A percentile compares a stretch with the other conserved stretches of the same genome.
phyloP scores from a whole-genome alignment of 2,329 filamentous ascomycete species.

The Ascochyta clinopodiicola region DNA sequence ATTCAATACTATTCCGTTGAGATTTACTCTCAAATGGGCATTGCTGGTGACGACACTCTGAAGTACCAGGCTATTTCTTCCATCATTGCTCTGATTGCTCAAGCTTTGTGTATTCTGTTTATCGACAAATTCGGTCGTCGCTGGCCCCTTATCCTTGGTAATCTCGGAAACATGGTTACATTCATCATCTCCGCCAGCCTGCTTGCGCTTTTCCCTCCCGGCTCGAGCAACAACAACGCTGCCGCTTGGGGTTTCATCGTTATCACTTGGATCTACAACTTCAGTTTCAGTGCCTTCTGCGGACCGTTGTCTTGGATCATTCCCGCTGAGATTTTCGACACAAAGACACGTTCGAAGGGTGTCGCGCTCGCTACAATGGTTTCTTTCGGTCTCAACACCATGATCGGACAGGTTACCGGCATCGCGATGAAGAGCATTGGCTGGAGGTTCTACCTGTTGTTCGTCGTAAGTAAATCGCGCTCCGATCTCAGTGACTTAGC shows the following conservation, averaged over 20 bases:
- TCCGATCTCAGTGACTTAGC: background rate
- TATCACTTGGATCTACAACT: slow-evolving; percentile 81
- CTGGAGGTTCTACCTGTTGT: slow-evolving; percentile 66
- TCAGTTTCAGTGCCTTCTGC: slow-evolving; percentile 74
- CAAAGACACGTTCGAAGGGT: slow-evolving; percentile 74
- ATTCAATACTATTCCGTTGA: slow-evolving; percentile 77
- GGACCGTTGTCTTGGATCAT: slow-evolving; percentile 72
- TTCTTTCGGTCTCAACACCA: slow-evolving; percentile 77
- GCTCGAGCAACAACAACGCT: slow-evolving; percentile 56
- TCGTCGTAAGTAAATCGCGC: slow-evolving; percentile 53
- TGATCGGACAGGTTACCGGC: slow-evolving; percentile 73
- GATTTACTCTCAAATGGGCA: slow-evolving; percentile 75
- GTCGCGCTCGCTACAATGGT: slow-evolving; percentile 77
- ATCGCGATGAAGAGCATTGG: slow-evolving; percentile 64
- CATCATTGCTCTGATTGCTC: slow-evolving; percentile 71
- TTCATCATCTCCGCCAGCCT: slow-evolving; percentile 72
- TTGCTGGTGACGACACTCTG: slow-evolving; percentile 68
- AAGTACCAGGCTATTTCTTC: slow-evolving; percentile 79
- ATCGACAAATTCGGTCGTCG: slow-evolving; percentile 75
- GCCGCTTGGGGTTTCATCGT: slow-evolving; percentile 78
- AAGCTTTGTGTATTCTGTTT: slow-evolving; percentile 70
- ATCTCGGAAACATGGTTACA: slow-evolving; percentile 72
- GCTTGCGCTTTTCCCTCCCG: slow-evolving; percentile 67
- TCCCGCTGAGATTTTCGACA: slow-evolving; percentile 78
- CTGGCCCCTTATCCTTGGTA: slow-evolving; percentile 74